Evolutionary conservation across 495 filamentous ascomycete species (phyloP).

Genomic region (Xylaria intraflava): DNA sequence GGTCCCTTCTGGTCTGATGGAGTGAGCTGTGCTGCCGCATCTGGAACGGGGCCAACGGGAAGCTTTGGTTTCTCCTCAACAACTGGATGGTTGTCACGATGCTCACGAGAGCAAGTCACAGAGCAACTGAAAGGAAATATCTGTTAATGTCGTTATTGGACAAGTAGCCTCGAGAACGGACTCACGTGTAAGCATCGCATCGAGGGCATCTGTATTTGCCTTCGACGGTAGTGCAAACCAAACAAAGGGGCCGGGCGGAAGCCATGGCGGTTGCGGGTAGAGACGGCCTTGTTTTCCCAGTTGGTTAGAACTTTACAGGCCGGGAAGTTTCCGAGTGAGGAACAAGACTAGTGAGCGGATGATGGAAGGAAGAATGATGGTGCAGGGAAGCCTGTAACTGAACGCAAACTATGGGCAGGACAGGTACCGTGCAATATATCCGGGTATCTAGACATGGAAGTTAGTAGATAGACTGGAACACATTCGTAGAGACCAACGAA

Average conservation of each 20-base stretch:
- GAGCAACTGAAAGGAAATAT: constrained; percentile 52
- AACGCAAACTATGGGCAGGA: not conserved
- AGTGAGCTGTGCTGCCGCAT: not conserved
- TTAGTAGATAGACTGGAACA: too few relatives aligned
- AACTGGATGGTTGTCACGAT: constrained; percentile 40
- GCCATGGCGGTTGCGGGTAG: constrained; percentile 11
- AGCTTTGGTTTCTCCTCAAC: constrained; percentile 4
- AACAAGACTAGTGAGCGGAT: not conserved
- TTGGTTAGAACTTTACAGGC: not conserved
- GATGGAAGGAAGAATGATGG: not conserved
- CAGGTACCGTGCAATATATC: not conserved
- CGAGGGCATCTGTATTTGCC: constrained; percentile 58
- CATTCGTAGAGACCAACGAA: too few relatives aligned
- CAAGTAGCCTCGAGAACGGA: not conserved
- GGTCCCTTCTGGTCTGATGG: not conserved
- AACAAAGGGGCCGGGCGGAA: constrained; percentile 31
- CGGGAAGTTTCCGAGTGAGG: not conserved
- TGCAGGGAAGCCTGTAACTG: not conserved
- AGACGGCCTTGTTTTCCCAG: not conserved
- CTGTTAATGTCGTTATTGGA: not conserved
- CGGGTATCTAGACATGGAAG: not conserved
- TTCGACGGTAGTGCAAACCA: constrained; percentile 47
- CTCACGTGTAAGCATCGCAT: constrained; percentile 53
- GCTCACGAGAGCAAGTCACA: constrained; percentile 57
- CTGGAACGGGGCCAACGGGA: not conserved